Evolutionary conservation across 2,329 filamentous ascomycete genomes (phyloP), one percentile per base, ranked within the genome.

Genomic region (Diaporthe aspalathi): DNA sequence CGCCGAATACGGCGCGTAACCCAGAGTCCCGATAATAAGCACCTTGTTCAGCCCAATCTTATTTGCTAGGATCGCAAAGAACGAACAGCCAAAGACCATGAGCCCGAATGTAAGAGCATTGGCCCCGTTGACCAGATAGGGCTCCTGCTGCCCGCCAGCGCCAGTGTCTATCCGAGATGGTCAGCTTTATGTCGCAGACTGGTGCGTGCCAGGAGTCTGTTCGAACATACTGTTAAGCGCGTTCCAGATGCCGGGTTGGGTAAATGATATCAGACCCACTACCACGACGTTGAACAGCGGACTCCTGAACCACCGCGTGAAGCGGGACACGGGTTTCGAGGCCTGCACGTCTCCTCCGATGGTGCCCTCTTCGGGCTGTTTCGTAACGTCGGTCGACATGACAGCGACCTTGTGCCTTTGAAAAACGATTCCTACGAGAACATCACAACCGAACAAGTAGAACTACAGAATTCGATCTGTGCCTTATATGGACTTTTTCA

Each of bases 161-260:
- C 81, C 80, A 32, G 77, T 77, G 63, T 74, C 77, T 77, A 47
- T 14, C 14, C 5, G 22, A 16, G 7, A 5, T 24, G 7, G 35
- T 66, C n/a, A 63, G 68, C 14, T 22, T 29, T 27, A 17, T 40
- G 49, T 22, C 17, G 11, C 11, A 20, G 1, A n/a, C n/a, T n/a
- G n/a, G 38, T 67, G 12, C 0, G 11, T 32, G 5, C 2, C 27
- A 16, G 29, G 49, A 27, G 27, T 17, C 7, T 1, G 11, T 9
- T 32, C 7, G 5, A 14, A 54, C 54, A 76, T 78, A 76, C 80
- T 79, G 73, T 85, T 84, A 20, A 86, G 76, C 4, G 84, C 84
- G 70, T 83, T 85, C 83, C 84, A 86, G 27, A 86, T 84, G 2
- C 83, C 84, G 0, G 83, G 83, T 50, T 84, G 83, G 1, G 82